Percentiles rank a stretch among this genome's conserved stretches.
Evolutionary conservation across 805 yeast species (phyloP).

Genomic region (Ogataea paraovalis): DNA sequence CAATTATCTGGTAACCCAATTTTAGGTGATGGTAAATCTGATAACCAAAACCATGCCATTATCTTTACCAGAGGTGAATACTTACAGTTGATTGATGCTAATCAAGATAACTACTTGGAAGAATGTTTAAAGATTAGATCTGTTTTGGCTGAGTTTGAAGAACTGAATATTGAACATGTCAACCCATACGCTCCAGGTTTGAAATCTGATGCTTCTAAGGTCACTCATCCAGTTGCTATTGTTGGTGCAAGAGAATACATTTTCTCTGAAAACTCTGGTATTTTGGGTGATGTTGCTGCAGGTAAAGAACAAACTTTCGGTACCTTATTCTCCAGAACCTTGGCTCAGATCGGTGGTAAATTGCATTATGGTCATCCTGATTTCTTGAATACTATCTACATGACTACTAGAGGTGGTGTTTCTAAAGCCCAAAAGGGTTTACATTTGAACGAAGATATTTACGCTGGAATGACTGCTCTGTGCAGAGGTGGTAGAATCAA

Average conservation of each 20-base stretch:
- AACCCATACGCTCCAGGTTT: conserved; percentile 78
- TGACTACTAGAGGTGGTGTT: conserved; percentile 86
- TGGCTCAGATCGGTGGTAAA: conserved; percentile 82
- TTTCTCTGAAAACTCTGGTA: conserved; percentile 82
- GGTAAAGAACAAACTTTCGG: conserved; percentile 90
- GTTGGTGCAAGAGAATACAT: conserved; percentile 86
- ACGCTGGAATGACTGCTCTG: conserved; percentile 82
- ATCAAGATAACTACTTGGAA: conserved; percentile 81
- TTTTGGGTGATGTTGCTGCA: conserved; percentile 85
- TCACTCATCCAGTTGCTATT: conserved; percentile 69
- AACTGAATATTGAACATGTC: conserved; percentile 66
- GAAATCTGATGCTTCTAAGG: conserved; percentile 48
- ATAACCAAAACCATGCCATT: conserved; percentile 78
- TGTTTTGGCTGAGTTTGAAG: conserved; percentile 80
- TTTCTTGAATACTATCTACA: conserved; percentile 67
- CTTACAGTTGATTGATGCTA: conserved; percentile 80
- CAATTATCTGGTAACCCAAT: conserved; percentile 81
- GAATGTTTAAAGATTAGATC: conserved; percentile 82
- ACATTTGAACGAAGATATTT: conserved; percentile 83
- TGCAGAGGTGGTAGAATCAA: conserved; percentile 84
- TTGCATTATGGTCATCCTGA: conserved; percentile 89
- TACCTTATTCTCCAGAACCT: conserved; percentile 76
- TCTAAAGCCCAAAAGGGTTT: conserved; percentile 84
- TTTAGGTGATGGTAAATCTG: conserved; percentile 86
- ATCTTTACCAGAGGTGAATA: conserved; percentile 83